phyloP scores from a whole-genome alignment of 2,329 filamentous ascomycete species.

The Sclerotinia glacialis region DNA sequence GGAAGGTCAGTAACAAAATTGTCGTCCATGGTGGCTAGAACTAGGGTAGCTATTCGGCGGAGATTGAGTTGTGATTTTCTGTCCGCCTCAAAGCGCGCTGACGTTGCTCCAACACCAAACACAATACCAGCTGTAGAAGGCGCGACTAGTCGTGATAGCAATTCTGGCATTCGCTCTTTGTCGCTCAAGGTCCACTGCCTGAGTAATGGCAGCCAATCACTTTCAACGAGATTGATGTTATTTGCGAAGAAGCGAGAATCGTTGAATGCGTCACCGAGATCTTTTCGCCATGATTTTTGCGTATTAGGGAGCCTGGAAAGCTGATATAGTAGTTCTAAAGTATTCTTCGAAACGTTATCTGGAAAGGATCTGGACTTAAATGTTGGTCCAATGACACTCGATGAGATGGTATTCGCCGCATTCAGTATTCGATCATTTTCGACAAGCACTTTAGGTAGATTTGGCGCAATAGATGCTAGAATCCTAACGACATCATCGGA shows the following conservation, averaged over 20 bases:
- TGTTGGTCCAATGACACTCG: conserved; percentile 76
- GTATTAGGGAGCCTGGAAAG: conserved; percentile 74
- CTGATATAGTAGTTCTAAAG: conserved; percentile 71
- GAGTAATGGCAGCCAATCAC: conserved; percentile 78
- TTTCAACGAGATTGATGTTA: conserved; percentile 60
- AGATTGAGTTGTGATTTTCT: conserved; percentile 88
- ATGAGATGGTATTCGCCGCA: conserved; percentile 76
- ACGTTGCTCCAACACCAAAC: conserved; percentile 95
- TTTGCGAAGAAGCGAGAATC: conserved; percentile 82
- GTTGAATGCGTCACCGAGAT: conserved; percentile 87
- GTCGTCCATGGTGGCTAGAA: conserved; percentile 75
- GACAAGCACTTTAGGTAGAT: conserved; percentile 76
- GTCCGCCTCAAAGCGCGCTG: conserved; percentile 91
- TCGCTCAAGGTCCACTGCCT: conserved; percentile 82
- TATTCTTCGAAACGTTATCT: conserved; percentile 71
- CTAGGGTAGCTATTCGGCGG: conserved; percentile 73
- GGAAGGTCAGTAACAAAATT: conserved; percentile 75
- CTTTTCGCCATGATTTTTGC: conserved; percentile 90
- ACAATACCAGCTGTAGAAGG: conserved; percentile 94
- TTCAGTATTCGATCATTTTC: conserved; percentile 80
- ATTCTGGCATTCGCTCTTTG: conserved; percentile 82
- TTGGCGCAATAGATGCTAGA: conserved; percentile 73
- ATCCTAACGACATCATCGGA: conserved; percentile 78
- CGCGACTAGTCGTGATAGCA: conserved; percentile 73
- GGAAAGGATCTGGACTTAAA: conserved; percentile 85